These are phyloP conservation scores for Diphasiastrum complanatum DNA, from an alignment of 83 land plant species.

Conservation along the genomic window DNA sequence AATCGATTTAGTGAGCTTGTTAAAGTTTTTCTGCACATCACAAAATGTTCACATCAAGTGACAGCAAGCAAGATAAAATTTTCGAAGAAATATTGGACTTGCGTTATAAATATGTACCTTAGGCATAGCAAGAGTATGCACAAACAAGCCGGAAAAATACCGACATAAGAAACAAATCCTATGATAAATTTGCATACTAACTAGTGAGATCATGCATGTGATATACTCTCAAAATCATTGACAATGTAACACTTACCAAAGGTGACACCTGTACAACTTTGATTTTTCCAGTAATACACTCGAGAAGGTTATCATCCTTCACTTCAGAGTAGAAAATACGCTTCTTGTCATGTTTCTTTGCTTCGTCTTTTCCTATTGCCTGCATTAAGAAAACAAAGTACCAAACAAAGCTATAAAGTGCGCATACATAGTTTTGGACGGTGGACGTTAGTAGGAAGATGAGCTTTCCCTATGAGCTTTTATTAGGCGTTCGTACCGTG, in stretches of 20 bases:
- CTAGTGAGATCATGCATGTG: background rate
- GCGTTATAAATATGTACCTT: too few species aligned
- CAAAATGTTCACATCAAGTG: conserved; percentile 2
- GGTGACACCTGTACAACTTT: conserved; percentile 44
- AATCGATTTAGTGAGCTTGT: background rate
- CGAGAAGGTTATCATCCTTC: conserved; percentile 62
- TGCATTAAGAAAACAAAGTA: background rate
- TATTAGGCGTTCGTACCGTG: too few species aligned
- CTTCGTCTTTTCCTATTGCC: conserved; percentile 18
- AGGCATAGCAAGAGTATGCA: too few species aligned
- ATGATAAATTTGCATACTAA: background rate
- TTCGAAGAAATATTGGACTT: too few species aligned
- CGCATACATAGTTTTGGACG: background rate
- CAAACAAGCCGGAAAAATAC: background rate
- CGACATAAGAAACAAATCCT: background rate
- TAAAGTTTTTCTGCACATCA: background rate
- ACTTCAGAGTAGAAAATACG: conserved; percentile 67
- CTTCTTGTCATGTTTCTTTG: conserved; percentile 22
- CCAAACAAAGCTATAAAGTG: background rate
- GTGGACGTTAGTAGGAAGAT: too few species aligned
- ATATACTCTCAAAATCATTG: background rate
- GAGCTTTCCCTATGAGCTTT: too few species aligned
- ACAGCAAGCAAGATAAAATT: too few species aligned
- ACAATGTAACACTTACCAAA: conserved; percentile 31
- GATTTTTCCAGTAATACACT: conserved; percentile 60